These are phyloP conservation scores for Inga oerstediana DNA, from an alignment of 306 rosid genomes.

Conservation along the genomic window DNA sequence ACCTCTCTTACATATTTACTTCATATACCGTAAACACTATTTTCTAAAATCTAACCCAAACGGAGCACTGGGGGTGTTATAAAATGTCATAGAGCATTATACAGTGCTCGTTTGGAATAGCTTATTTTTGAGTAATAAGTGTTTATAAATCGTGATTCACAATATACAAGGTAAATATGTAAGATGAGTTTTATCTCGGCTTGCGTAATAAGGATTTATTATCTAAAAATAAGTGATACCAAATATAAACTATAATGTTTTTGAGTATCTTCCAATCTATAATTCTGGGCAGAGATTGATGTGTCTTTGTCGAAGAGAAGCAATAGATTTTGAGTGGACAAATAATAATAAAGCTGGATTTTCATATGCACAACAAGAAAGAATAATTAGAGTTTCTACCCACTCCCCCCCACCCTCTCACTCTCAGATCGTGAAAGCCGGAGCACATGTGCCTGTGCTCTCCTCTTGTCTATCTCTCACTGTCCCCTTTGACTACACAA, in stretches of 20 bases:
- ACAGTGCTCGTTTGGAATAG: no score
- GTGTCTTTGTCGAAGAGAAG: constrained; percentile 32
- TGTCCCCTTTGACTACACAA: constrained; percentile 22
- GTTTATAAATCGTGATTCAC: no score
- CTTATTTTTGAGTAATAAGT: no score
- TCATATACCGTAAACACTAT: no score
- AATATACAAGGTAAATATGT: no score
- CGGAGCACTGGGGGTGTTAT: no score
- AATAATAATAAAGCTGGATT: constrained; percentile 38
- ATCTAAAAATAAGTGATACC: no score
- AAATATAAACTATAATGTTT: background rate
- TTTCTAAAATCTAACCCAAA: no score
- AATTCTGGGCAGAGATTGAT: constrained; percentile 31
- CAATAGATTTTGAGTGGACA: constrained; percentile 40
- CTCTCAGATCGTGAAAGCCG: constrained; percentile 45
- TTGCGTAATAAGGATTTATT: no score
- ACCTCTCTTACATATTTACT: no score
- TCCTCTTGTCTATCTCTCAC: constrained; percentile 40
- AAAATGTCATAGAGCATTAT: no score
- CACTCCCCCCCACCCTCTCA: constrained; percentile 43
- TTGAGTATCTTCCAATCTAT: background rate
- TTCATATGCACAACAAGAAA: constrained; percentile 45
- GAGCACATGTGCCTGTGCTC: constrained; percentile 51
- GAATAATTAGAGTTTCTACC: constrained; percentile 64
- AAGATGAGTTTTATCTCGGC: no score